Percentiles rank a stretch among this genome's conserved stretches.
phyloP scores from a whole-genome alignment of 805 yeast species.

The Scheffersomyces ergatensis region DNA sequence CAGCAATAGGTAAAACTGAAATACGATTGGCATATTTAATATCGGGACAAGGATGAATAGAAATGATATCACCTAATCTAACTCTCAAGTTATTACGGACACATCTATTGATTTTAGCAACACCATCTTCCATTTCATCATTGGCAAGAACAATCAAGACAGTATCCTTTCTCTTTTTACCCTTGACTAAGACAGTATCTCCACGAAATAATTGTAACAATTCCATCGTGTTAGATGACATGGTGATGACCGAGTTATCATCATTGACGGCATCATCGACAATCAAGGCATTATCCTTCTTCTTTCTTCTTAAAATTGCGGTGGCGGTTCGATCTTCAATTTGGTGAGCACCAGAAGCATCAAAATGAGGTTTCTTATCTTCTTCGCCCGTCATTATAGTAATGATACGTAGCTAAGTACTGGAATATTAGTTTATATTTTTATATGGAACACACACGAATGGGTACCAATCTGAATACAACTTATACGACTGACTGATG shows the following conservation, averaged over 20 bases:
- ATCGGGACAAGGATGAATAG: slow-evolving; percentile 95
- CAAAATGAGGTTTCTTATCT: slow-evolving; percentile 38
- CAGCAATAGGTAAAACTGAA: slow-evolving; percentile 94
- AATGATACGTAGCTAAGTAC: too few species aligned
- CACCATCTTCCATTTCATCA: slow-evolving; percentile 95
- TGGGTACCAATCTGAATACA: too few species aligned
- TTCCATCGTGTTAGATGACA: slow-evolving; percentile 95
- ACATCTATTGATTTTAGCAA: slow-evolving; percentile 90
- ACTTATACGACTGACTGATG: too few species aligned
- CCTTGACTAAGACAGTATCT: slow-evolving; percentile 95
- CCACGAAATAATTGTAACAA: slow-evolving; percentile 93
- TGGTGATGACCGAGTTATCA: slow-evolving; percentile 94
- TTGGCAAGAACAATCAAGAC: slow-evolving; percentile 94
- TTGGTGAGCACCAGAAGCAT: slow-evolving; percentile 64
- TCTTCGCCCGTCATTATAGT: slow-evolving; percentile 12
- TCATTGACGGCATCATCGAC: slow-evolving; percentile 98
- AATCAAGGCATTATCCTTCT: slow-evolving; percentile 91
- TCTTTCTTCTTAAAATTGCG: slow-evolving; percentile 94
- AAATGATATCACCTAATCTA: slow-evolving; percentile 87
- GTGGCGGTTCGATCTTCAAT: slow-evolving; percentile 82
- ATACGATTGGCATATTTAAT: slow-evolving; percentile 95
- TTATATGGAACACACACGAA: too few species aligned
- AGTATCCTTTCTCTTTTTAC: slow-evolving; percentile 97
- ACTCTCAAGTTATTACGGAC: slow-evolving; percentile 94
- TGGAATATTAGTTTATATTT: too few species aligned